Conservation (phyloP, 225 moss, liverwort and hornwort species). For the Takakia lepidozioides region DNA sequence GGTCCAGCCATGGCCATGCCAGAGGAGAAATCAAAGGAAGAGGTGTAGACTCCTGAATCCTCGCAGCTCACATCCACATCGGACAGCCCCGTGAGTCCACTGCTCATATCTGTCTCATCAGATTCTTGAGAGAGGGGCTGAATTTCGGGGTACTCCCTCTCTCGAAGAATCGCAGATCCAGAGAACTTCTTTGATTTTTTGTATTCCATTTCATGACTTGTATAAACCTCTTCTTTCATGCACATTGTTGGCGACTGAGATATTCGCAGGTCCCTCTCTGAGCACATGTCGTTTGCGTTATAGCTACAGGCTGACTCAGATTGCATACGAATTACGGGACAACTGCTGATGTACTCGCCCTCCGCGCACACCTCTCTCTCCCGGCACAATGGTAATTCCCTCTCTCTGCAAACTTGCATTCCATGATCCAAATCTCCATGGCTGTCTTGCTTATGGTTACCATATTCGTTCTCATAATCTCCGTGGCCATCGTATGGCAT, state of each 20-base stretch:
- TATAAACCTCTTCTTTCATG: constrained; percentile 12
- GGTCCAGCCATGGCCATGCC: constrained; percentile 34
- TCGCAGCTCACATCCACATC: constrained; percentile 40
- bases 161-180: constrained; percentile 16
- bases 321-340: constrained; percentile 1
- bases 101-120: constrained; percentile 32
- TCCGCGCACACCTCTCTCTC: constrained; percentile 10
- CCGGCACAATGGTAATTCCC: constrained; percentile 4
- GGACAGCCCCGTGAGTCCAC: constrained; percentile 24
- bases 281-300: constrained; percentile 10
- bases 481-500: constrained; percentile 25
- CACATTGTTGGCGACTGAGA: constrained; percentile 4
- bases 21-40: constrained; percentile 39
- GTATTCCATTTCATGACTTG: constrained; percentile 7
- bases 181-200: constrained; percentile 8
- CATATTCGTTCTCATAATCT: constrained; percentile 25
- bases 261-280: constrained; percentile 1
- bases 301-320: constrained; percentile 14
- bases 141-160: constrained; percentile 21
- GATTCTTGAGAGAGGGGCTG: constrained; percentile 16
- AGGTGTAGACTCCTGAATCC: constrained; percentile 34
- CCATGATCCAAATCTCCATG: constrained; percentile 7
- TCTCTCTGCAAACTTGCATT: too few relatives aligned
- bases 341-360: constrained; percentile 9
- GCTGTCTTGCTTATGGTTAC: constrained; percentile 13